Evolutionary conservation across 257 asterid species (phyloP).

Genomic region (Echites panduratus): DNA sequence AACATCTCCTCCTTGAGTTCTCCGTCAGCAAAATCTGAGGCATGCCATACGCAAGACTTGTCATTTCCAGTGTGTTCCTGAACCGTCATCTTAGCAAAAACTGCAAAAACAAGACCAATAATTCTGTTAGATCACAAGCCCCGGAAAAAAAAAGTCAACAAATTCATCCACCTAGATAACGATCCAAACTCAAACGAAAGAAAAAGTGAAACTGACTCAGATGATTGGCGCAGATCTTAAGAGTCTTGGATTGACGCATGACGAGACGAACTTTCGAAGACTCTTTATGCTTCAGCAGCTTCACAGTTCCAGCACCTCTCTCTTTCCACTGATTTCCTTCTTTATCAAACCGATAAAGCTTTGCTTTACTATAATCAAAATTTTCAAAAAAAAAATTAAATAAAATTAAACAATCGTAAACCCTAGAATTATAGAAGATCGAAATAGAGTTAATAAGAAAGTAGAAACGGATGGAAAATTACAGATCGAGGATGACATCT

Average conservation of each 20-base stretch:
- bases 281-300: conserved; percentile 38
- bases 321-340: conserved; percentile 50
- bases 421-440: conserved; percentile 22
- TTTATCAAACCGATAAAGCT: conserved; percentile 47
- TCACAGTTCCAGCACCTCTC: conserved; percentile 49
- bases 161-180: neutral
- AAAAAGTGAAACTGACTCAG: conserved; percentile 25
- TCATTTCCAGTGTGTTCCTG: conserved; percentile 50
- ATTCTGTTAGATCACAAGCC: conserved; percentile 9
- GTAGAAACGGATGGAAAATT: neutral
- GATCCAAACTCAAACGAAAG: neutral
- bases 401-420: neutral
- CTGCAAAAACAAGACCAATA: conserved; percentile 16
- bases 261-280: conserved; percentile 45
- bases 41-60: conserved; percentile 52
- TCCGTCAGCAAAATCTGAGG: conserved; percentile 46
- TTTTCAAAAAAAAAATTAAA: neutral
- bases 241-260: conserved; percentile 49
- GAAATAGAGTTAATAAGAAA: neutral
- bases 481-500: conserved; percentile 48
- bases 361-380: conserved; percentile 29
- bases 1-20: conserved; percentile 44
- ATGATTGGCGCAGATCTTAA: conserved; percentile 55
- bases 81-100: conserved; percentile 33
- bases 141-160: too few relatives aligned